Evolutionary conservation across 129 eudicot species (phyloP), one percentile per base, ranked within the genome.

Genomic region (Tanacetum coccineum): DNA sequence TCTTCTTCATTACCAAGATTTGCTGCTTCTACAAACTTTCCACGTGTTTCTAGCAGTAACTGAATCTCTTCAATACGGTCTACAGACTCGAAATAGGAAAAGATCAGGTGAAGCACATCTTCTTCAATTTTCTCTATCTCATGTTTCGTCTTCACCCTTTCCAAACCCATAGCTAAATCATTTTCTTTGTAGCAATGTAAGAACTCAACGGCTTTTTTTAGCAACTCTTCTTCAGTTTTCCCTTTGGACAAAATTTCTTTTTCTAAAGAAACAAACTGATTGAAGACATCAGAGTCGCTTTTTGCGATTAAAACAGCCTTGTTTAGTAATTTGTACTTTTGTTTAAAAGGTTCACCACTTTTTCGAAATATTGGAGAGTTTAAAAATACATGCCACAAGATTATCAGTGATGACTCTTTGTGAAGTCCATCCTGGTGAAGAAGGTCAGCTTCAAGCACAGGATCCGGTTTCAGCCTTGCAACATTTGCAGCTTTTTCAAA

Each of bases 371-470:
- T 17, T 28, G 15, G 45, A 11, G 77, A 70, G 46, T 64, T 42
- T 0, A 74, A 74, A 44, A 90, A 78, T 12, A 77, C 87, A 49
- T 80, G 73, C 80, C 81, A 80, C 45, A 86, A 55, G 28, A 73
- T 36, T 25, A 80, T 66, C 13, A 48, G 44, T 36, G 86, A 77
- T 5, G 95, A 79, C 46, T 83, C 82, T 45, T 18, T 49, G 59
- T 53, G 72, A 54, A 42, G 20, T 17, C 82, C 88, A 50, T 75
- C 84, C 79, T 59, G 78, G 15, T 21, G 66, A 36, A 86, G 64
- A 18, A 89, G 81, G 63, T 81, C 76, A 36, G 87, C 85, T 71
- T 90, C 85, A 57, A 64, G 84, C 56, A 82, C 57, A 14, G 67
- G 18, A 64, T 87, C 64, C 51, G 79, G 85, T 40, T 65, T 66